These are phyloP conservation scores for Sisymbrium altissimum DNA, from an alignment of 345 rosid species.

Conservation along the genomic window DNA sequence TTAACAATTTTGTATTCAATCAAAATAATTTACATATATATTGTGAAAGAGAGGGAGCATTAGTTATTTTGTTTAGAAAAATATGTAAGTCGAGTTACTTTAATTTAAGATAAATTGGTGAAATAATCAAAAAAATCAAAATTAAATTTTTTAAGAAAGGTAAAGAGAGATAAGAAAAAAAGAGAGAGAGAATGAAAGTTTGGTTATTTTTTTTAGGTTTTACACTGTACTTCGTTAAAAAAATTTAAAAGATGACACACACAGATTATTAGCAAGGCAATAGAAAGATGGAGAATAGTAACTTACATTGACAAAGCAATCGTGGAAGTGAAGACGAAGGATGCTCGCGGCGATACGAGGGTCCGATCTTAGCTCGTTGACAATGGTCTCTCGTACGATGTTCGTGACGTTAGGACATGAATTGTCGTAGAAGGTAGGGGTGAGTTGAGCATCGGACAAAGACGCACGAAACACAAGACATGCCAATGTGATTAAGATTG, in stretches of 20 bases:
- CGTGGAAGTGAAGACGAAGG: constrained; percentile 64
- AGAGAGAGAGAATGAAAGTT: no score
- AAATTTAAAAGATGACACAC: background rate
- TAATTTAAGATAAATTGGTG: background rate
- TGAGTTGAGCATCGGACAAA: constrained; percentile 31
- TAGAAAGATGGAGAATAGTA: background rate
- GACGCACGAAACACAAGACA: constrained; percentile 18
- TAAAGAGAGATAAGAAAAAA: no score
- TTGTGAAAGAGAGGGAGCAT: no score
- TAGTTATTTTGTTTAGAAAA: background rate
- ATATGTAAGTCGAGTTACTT: background rate
- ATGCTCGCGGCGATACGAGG: constrained; percentile 57
- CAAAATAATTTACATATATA: no score
- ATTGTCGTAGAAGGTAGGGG: constrained; percentile 49
- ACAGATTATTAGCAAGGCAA: background rate
- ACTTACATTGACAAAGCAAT: constrained; percentile 58
- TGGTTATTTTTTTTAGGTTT: background rate
- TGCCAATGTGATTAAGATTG: constrained; percentile 25
- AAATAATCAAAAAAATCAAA: no score
- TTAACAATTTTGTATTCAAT: no score
- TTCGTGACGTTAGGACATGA: constrained; percentile 51
- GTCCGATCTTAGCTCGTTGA: constrained; percentile 37
- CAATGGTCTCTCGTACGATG: constrained; percentile 44
- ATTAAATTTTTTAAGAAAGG: no score
- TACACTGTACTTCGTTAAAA: background rate